phyloP scores from a whole-genome alignment of 2,329 filamentous ascomycete genomes.

The Coleophoma cylindrospora region DNA sequence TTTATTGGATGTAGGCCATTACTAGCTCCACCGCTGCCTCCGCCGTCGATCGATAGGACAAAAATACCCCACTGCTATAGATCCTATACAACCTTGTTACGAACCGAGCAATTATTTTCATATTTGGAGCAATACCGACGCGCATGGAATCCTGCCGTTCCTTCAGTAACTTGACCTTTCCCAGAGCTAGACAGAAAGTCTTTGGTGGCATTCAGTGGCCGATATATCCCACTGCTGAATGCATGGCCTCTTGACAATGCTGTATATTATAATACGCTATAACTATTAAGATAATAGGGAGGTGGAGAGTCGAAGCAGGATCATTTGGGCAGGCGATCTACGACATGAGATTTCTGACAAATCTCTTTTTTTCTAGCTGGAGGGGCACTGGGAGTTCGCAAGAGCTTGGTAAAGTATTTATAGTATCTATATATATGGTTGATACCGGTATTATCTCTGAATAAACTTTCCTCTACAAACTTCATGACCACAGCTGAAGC shows the following conservation, averaged over 20 bases:
- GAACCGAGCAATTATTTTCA: slow-evolving; percentile 90
- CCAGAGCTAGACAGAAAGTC: slow-evolving; percentile 16
- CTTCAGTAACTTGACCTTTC: too few relatives aligned
- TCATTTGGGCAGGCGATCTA: slow-evolving; percentile 47
- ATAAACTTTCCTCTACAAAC: too few relatives aligned
- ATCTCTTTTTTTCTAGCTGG: slow-evolving; percentile 17
- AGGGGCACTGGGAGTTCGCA: slow-evolving; percentile 22
- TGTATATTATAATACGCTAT: slow-evolving; percentile 25
- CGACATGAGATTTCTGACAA: slow-evolving; percentile 21
- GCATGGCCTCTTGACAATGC: slow-evolving; percentile 7
- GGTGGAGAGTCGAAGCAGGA: slow-evolving; percentile 30
- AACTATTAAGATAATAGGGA: slow-evolving; percentile 29
- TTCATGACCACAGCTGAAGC: too few relatives aligned
- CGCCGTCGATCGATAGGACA: slow-evolving; percentile 49
- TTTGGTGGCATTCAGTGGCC: slow-evolving; percentile 1
- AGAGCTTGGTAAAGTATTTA: not conserved
- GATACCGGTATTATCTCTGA: too few relatives aligned
- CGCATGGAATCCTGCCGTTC: slow-evolving; percentile 37
- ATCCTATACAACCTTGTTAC: slow-evolving; percentile 66
- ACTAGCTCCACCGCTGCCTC: slow-evolving; percentile 39
- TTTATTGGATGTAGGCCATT: slow-evolving; percentile 67
- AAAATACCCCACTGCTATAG: slow-evolving; percentile 74
- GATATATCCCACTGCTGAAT: slow-evolving; percentile 5
- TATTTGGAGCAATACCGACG: slow-evolving; percentile 77
- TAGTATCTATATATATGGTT: not conserved